A percentile compares a stretch with the other conserved stretches of the same genome.
Evolutionary conservation across 257 asterid species (phyloP).

Genomic region (Gentiana straminea): DNA sequence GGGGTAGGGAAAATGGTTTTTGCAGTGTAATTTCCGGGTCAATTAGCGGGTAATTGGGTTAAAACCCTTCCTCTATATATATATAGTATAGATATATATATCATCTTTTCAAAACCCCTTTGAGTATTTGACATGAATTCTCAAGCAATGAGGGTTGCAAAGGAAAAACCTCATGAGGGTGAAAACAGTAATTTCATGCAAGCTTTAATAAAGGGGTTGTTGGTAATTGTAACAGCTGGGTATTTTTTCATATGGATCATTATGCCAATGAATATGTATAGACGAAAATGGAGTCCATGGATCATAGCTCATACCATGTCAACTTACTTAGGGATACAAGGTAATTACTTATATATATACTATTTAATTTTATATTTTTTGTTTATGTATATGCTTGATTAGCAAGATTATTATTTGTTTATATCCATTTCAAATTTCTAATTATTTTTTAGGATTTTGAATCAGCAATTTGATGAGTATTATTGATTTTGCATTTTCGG

Average conservation of each 20-base stretch:
- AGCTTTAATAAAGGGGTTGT: conserved; percentile 28
- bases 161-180: too few relatives aligned
- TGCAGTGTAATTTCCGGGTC: too few relatives aligned
- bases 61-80: too few relatives aligned
- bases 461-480: background rate
- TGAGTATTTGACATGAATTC: too few relatives aligned
- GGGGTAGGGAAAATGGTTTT: too few relatives aligned
- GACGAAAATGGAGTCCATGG: conserved; percentile 41
- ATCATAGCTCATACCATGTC: conserved; percentile 32
- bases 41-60: too few relatives aligned
- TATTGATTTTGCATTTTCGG: too few relatives aligned
- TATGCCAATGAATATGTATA: conserved; percentile 43
- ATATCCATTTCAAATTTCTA: background rate
- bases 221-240: conserved; percentile 27
- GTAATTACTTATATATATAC: conserved; percentile 12
- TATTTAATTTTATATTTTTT: background rate
- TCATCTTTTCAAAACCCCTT: too few relatives aligned
- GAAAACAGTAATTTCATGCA: conserved; percentile 1
- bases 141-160: too few relatives aligned
- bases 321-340: conserved; percentile 73
- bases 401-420: background rate
- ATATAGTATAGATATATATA: too few relatives aligned
- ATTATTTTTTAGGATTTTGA: background rate
- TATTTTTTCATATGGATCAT: conserved; percentile 48
- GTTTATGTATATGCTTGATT: background rate